Conservation (phyloP, 805 yeast species). For the Ogataea paraovalis region DNA sequence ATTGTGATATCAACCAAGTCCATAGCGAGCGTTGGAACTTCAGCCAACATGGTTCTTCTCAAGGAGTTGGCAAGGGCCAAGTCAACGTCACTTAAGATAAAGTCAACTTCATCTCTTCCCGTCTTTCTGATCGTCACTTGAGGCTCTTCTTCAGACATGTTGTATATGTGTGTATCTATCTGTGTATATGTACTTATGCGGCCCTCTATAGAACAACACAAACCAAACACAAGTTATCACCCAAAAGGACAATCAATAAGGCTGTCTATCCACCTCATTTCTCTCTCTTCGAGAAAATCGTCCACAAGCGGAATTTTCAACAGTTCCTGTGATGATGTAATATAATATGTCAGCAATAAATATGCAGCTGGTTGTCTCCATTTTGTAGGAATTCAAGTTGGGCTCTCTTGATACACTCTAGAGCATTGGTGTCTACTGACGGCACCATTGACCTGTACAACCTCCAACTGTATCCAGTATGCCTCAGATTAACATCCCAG, state of each 20-base stretch:
- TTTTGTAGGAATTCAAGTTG: no score
- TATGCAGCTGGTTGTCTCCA: no score
- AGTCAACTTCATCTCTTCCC: constrained; percentile 83
- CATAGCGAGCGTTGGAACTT: constrained; percentile 94
- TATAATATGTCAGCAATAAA: not conserved
- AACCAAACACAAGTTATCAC: not conserved
- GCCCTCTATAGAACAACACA: not conserved
- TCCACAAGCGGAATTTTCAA: not conserved
- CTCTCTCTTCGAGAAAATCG: not conserved
- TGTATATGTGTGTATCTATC: not conserved
- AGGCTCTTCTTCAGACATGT: constrained; percentile 49
- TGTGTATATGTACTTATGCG: not conserved
- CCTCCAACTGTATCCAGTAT: not conserved
- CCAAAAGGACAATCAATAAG: not conserved
- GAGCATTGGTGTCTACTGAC: no score
- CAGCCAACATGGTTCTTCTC: constrained; percentile 89
- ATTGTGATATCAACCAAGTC: constrained; percentile 92
- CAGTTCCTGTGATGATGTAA: not conserved
- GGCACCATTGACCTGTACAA: no score
- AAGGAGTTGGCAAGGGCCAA: constrained; percentile 87
- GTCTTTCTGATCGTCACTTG: constrained; percentile 85
- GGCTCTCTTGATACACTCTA: no score
- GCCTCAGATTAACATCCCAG: constrained; percentile 43
- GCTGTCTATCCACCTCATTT: not conserved
- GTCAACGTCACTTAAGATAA: constrained; percentile 83